Evolutionary conservation across 2,329 filamentous ascomycete species (phyloP).

Genomic region (Tolypocladium tropicale): DNA sequence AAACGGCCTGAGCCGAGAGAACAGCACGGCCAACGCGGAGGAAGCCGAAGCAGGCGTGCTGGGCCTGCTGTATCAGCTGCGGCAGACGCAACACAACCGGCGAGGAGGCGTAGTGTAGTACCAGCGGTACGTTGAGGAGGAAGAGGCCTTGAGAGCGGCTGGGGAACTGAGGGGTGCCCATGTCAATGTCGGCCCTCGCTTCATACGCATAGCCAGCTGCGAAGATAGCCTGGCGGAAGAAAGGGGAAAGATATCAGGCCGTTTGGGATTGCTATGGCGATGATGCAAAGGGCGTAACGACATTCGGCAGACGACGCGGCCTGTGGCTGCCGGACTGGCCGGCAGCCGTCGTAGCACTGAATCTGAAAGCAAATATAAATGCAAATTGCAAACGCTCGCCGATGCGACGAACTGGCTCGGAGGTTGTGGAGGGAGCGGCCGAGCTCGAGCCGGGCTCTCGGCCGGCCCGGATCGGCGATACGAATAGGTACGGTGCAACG

Average conservation of each 20-base stretch:
- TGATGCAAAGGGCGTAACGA: not conserved
- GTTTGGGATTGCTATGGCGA: not conserved
- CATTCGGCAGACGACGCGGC: too few relatives aligned
- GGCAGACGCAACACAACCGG: conserved; percentile 44
- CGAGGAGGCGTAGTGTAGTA: conserved; percentile 27
- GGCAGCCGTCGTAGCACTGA: not conserved
- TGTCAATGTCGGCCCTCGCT: too few relatives aligned
- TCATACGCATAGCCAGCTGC: too few relatives aligned
- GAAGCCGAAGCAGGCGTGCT: conserved; percentile 45
- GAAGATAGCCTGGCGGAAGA: too few relatives aligned
- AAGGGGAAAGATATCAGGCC: not conserved
- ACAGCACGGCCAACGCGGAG: conserved; percentile 33
- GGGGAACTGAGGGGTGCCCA: too few relatives aligned
- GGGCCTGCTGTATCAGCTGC: conserved; percentile 48
- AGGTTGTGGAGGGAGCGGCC: not conserved
- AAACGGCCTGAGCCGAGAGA: conserved; percentile 39
- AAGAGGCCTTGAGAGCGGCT: not conserved
- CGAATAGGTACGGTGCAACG: not conserved
- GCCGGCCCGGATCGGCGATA: not conserved
- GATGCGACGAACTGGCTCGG: not conserved
- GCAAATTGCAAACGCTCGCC: too few relatives aligned
- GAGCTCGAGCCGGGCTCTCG: not conserved
- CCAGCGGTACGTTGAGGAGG: not conserved
- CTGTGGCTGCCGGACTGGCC: too few relatives aligned
- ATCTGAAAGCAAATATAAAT: too few relatives aligned